A percentile compares a stretch with the other conserved stretches of the same genome.
phyloP scores from a whole-genome alignment of 164 flowering plant genomes.

The Liquidambar formosana region DNA sequence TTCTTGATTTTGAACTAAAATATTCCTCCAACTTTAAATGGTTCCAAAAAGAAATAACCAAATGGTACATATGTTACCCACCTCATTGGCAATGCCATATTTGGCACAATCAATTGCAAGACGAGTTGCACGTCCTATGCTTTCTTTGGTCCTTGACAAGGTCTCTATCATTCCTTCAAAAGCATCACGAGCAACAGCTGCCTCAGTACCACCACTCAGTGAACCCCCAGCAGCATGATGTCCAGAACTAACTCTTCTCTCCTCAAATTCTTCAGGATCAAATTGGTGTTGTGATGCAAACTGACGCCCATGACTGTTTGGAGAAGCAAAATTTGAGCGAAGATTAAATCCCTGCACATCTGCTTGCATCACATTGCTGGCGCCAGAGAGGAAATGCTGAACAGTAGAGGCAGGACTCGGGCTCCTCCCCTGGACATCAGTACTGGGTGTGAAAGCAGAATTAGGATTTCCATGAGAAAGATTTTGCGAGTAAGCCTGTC shows the following conservation, averaged over 20 bases:
- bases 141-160: constrained; percentile 94
- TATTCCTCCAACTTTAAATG: too few relatives aligned
- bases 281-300: constrained; percentile 38
- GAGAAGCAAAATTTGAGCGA: constrained; percentile 42
- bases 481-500: constrained; percentile 55
- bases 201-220: constrained; percentile 95
- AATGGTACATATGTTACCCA: constrained; percentile 23
- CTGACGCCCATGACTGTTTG: constrained; percentile 44
- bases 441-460: constrained; percentile 26
- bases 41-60: neutral
- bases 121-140: constrained; percentile 99
- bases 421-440: constrained; percentile 41
- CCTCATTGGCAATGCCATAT: constrained; percentile 96
- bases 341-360: constrained; percentile 44
- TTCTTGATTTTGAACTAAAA: too few relatives aligned
- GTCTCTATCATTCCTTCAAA: constrained; percentile 99
- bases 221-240: constrained; percentile 57
- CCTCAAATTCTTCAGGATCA: constrained; percentile 63
- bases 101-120: constrained; percentile 98
- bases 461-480: constrained; percentile 28
- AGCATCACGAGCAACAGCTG: constrained; percentile 98
- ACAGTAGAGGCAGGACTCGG: constrained; percentile 47
- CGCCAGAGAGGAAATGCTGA: constrained; percentile 37
- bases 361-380: constrained; percentile 29
- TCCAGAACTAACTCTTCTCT: constrained; percentile 61